Conservation (phyloP, 257 asterid species). For the Fraxinus excelsior region DNA sequence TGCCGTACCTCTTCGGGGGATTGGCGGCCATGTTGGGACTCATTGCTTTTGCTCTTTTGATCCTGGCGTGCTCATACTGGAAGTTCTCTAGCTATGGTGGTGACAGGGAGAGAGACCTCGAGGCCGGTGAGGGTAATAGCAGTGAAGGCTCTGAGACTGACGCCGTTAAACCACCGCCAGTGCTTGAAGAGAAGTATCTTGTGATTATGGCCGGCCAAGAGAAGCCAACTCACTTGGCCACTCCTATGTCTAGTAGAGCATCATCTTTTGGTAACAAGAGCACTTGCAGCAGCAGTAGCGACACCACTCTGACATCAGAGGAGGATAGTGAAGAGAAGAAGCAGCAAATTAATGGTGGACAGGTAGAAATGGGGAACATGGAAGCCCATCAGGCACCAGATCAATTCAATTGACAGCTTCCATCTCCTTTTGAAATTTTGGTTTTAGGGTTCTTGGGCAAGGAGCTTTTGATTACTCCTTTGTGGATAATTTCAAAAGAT, state of each 20-base stretch:
- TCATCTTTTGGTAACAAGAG: constrained; percentile 67
- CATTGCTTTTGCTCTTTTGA: constrained; percentile 80
- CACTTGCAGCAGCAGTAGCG: constrained; percentile 23
- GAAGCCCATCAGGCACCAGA: constrained; percentile 18
- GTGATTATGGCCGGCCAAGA: constrained; percentile 91
- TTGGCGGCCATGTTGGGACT: constrained; percentile 87
- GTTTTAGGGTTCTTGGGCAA: constrained; percentile 11
- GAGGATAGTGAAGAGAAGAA: constrained; percentile 33
- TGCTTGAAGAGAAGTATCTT: constrained; percentile 68
- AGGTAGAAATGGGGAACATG: constrained; percentile 21
- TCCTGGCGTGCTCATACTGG: constrained; percentile 86
- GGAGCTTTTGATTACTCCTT: constrained; percentile 14
- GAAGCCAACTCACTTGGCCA: constrained; percentile 82
- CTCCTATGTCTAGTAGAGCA: constrained; percentile 67
- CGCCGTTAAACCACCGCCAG: constrained; percentile 29
- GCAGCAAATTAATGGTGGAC: constrained; percentile 26
- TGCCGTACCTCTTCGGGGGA: constrained; percentile 89
- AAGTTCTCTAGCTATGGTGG: constrained; percentile 58
- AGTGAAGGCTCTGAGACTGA: constrained; percentile 24
- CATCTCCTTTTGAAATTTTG: background rate
- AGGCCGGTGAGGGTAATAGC: constrained; percentile 42
- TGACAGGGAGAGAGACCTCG: constrained; percentile 52
- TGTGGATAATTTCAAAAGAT: background rate
- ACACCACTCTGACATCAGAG: constrained; percentile 28
- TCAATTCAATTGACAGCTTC: constrained; percentile 5